phyloP scores from a whole-genome alignment of 352 stramenopile species.

The Phytophthora boehmeriae region DNA sequence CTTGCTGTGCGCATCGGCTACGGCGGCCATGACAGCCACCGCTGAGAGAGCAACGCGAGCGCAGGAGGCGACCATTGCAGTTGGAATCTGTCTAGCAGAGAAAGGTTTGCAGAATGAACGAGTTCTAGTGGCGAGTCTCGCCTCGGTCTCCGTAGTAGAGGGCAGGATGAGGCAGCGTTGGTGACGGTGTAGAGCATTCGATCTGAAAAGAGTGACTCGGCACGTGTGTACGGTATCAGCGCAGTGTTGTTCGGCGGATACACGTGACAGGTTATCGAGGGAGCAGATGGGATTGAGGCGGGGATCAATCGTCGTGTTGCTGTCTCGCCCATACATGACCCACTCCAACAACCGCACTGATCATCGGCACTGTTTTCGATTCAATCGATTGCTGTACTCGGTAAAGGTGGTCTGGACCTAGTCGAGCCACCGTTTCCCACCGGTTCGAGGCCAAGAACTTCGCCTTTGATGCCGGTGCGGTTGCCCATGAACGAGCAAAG shows the following conservation, averaged over 20 bases:
- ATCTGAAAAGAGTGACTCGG: conserved; percentile 9
- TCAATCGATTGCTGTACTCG: not conserved
- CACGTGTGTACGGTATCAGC: not conserved
- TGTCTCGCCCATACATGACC: conserved; percentile 7
- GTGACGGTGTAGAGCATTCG: conserved; percentile 21
- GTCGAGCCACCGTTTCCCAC: conserved; percentile 5
- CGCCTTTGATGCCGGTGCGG: too few relatives aligned
- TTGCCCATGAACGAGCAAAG: too few relatives aligned
- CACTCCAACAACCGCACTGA: conserved; percentile 7
- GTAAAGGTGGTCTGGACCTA: conserved; percentile 14
- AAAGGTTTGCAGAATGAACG: conserved; percentile 24
- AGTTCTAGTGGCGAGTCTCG: conserved; percentile 9
- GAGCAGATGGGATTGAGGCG: conserved; percentile 16
- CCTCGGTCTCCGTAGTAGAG: conserved; percentile 10
- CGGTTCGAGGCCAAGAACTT: not conserved
- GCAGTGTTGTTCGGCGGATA: not conserved
- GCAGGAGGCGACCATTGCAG: conserved; percentile 15
- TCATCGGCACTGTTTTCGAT: too few relatives aligned
- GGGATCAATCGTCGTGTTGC: conserved; percentile 6
- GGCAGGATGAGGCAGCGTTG: conserved; percentile 1
- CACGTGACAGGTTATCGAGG: conserved; percentile 20
- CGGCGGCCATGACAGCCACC: conserved; percentile 16
- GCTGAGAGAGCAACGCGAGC: conserved; percentile 6
- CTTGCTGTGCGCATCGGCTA: conserved; percentile 33
- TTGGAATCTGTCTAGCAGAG: conserved; percentile 8